Percentiles rank a stretch among this genome's conserved stretches.
Evolutionary conservation across 2,329 filamentous ascomycete genomes (phyloP).

Genomic region (Microdochium nivale): DNA sequence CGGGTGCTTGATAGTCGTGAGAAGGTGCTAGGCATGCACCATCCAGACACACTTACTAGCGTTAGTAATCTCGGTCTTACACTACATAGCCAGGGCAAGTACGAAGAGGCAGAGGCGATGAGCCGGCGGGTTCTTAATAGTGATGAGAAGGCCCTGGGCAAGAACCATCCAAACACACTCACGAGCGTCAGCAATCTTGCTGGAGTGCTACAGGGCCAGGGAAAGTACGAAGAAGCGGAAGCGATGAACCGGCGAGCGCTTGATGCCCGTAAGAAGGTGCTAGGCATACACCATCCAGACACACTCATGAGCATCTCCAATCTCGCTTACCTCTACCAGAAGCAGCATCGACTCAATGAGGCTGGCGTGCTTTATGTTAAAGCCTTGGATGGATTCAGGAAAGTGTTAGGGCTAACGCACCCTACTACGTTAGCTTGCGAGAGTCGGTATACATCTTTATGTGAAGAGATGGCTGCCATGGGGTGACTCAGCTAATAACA

Average conservation of each 20-base stretch:
- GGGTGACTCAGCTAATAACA: too few relatives aligned
- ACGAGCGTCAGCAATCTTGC: constrained; percentile 11
- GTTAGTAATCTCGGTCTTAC: constrained; percentile 10
- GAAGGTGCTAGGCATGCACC: constrained; percentile 10
- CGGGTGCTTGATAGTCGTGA: background rate
- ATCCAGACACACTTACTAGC: constrained; percentile 9
- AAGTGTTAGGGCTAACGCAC: background rate
- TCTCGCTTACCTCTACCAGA: constrained; percentile 7
- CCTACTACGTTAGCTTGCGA: background rate
- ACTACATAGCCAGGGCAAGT: too few relatives aligned
- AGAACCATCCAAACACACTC: constrained; percentile 9
- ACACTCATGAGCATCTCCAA: constrained; percentile 11
- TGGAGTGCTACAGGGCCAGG: too few relatives aligned
- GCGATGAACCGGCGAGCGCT: constrained; percentile 9
- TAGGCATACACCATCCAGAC: constrained; percentile 6
- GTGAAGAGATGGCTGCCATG: background rate
- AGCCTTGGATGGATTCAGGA: background rate
- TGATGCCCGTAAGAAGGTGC: constrained; percentile 1
- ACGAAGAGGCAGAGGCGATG: constrained; percentile 17
- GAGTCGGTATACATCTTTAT: background rate
- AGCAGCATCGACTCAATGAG: background rate
- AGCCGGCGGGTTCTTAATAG: too few relatives aligned
- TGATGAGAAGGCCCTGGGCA: constrained; percentile 7
- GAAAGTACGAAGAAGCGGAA: constrained; percentile 17
- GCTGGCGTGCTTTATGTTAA: background rate